These are phyloP conservation scores for Skeletonema marinoi DNA, from an alignment of 108 stramenopile species.

Conservation along the genomic window DNA sequence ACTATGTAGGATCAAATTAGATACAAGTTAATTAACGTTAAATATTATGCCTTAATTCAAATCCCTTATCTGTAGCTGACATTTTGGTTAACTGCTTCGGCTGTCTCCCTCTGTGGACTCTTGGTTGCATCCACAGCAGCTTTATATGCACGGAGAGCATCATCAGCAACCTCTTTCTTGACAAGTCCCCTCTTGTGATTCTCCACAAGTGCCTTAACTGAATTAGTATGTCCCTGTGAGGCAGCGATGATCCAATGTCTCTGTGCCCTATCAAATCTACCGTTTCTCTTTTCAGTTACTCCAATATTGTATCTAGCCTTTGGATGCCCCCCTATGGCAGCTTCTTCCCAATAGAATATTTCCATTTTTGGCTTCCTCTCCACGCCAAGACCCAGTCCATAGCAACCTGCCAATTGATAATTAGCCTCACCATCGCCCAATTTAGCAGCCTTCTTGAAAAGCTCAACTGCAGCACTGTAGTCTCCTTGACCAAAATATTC, in stretches of 20 bases:
- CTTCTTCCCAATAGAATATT: neutral
- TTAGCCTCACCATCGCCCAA: neutral
- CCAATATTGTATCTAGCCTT: neutral
- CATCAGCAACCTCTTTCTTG: no score
- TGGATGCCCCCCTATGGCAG: neutral
- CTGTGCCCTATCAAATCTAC: neutral
- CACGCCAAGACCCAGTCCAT: neutral
- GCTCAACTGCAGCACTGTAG: neutral
- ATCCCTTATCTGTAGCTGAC: no score
- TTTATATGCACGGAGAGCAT: no score
- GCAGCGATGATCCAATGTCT: neutral
- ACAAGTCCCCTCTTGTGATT: no score
- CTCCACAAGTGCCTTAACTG: no score
- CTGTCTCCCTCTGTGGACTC: no score
- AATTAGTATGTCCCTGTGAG: neutral
- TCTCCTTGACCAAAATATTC: neutral
- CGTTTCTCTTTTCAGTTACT: neutral
- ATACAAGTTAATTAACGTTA: no score
- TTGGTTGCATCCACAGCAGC: no score
- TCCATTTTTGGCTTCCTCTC: neutral
- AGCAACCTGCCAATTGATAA: neutral
- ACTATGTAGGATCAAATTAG: no score
- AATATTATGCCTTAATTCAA: no score
- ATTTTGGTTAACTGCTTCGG: no score
- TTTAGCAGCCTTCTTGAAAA: neutral